Percentiles rank a stretch among this genome's conserved stretches.
Evolutionary conservation across 345 rosid genomes (phyloP).

Genomic region (Firmiana major): DNA sequence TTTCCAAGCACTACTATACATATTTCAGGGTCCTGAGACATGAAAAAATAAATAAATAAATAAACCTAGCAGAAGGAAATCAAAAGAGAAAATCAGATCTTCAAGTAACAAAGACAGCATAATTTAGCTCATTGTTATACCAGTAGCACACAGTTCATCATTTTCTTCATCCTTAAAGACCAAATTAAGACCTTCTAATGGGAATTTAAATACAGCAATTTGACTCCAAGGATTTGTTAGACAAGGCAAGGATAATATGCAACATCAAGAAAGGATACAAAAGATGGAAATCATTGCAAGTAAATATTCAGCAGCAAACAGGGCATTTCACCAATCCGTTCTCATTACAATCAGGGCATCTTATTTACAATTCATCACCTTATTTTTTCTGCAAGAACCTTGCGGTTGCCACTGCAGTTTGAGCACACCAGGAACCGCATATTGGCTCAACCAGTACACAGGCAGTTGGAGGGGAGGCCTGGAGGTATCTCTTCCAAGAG

Average conservation of each 20-base stretch:
- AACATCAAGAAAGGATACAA: neutral
- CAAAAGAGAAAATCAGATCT: neutral
- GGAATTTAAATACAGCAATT: neutral
- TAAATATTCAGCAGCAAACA: slow-evolving; percentile 35
- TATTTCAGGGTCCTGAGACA: neutral
- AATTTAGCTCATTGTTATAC: neutral
- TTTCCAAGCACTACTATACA: neutral
- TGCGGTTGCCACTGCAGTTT: slow-evolving; percentile 69
- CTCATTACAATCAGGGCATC: slow-evolving; percentile 76
- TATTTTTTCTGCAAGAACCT: slow-evolving; percentile 27
- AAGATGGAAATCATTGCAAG: neutral
- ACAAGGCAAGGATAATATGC: neutral
- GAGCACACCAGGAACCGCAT: slow-evolving; percentile 64
- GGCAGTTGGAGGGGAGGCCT: slow-evolving; percentile 9
- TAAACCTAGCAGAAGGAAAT: neutral
- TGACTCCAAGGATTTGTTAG: neutral
- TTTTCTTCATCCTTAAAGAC: neutral
- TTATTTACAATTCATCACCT: slow-evolving; percentile 21
- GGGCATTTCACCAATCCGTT: slow-evolving; percentile 77
- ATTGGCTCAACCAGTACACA: slow-evolving; percentile 52
- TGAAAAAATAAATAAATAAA: too few species aligned
- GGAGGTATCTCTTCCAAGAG: slow-evolving; percentile 53
- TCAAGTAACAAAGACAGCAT: neutral
- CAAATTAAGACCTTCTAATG: neutral
- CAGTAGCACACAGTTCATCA: neutral